Base-by-base conservation (phyloP, 2,329 filamentous ascomycete genomes). In the Aspergillus novofumigatus region DNA sequence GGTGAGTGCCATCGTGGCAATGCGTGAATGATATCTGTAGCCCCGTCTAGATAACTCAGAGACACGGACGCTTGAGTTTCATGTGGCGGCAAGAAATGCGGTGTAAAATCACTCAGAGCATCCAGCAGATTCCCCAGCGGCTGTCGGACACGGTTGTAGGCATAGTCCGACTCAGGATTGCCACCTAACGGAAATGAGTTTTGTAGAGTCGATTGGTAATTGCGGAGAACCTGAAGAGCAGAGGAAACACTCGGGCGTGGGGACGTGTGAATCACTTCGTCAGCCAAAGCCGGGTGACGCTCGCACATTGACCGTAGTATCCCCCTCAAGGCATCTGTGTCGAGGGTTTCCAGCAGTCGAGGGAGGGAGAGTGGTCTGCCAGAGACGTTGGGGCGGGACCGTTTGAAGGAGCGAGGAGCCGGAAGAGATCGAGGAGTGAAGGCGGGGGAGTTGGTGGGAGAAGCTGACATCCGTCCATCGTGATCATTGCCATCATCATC, bases 301-400 rank as follows among this genome's bases (percentile, higher is more conserved):
- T 96, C 90, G 78, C 92, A 97, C 70, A 99, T 90, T 54, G 89
- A 88, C 72, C 92, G 90, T n/a, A 99, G 83, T 1, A 97, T 87
- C 38, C 85, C 86, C 65, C 93, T 87, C 68, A 99, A 83, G 64
- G 95, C 90, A 58, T 90, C 84, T 59, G 87, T 88, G 69, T 95
- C 91, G 48, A 99, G 85, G 0, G 94, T 97, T 77, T 99, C 93
- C 61, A 99, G 86, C n/a, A 99, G 84, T 68, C 94, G 88, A 56
- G 86, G 81, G 25, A 90, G 78, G 25, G 86, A 77, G 49, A 91
- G 79, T 49, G 87, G 85, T 58, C 86, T 80, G 44, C 87, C 87
- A 23, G 81, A 82, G 58, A 91, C 74, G 65, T 95, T 92, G 65
- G 87, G 84, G 58, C 86, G 83, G 62, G 82, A 77, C 59, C 84